phyloP scores from a whole-genome alignment of 2,329 filamentous ascomycete species.

The Claviceps digitariae region DNA sequence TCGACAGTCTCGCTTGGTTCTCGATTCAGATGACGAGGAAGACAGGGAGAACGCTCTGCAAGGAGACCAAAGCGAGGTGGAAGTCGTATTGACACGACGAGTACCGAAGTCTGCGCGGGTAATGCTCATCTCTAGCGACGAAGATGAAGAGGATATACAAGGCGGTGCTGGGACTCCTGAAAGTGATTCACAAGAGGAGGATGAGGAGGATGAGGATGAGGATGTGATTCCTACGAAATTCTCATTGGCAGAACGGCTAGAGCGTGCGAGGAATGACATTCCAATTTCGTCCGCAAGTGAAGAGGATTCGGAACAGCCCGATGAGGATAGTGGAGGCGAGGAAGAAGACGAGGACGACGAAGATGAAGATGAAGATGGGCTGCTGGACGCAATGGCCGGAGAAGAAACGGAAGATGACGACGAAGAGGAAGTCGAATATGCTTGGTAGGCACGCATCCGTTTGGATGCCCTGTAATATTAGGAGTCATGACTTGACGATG shows the following conservation, averaged over 20 bases:
- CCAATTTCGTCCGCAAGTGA: constrained; percentile 10
- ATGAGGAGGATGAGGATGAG: constrained; percentile 8
- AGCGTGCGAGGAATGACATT: constrained; percentile 9
- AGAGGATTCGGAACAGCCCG: constrained; percentile 7
- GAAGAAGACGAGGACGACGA: constrained; percentile 1
- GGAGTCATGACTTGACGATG: not conserved
- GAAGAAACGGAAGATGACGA: constrained; percentile 17
- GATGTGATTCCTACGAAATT: constrained; percentile 6
- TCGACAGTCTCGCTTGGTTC: not conserved
- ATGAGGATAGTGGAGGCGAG: constrained; percentile 8
- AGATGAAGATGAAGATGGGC: constrained; percentile 7
- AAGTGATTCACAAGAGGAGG: constrained; percentile 4
- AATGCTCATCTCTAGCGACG: constrained; percentile 3
- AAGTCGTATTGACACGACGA: not conserved
- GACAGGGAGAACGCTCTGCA: not conserved
- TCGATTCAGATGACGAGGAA: constrained; percentile 4
- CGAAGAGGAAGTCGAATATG: constrained; percentile 9
- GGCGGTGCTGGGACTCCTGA: constrained; percentile 2
- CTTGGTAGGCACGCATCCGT: constrained; percentile 3
- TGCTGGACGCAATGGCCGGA: constrained; percentile 20
- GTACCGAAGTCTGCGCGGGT: not conserved
- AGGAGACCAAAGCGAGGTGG: not conserved
- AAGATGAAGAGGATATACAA: constrained; percentile 1
- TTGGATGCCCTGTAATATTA: not conserved
- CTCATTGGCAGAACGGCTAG: constrained; percentile 13